Evolutionary conservation across 805 yeast genomes (phyloP).

Genomic region (Wickerhamomyces chambardii): DNA sequence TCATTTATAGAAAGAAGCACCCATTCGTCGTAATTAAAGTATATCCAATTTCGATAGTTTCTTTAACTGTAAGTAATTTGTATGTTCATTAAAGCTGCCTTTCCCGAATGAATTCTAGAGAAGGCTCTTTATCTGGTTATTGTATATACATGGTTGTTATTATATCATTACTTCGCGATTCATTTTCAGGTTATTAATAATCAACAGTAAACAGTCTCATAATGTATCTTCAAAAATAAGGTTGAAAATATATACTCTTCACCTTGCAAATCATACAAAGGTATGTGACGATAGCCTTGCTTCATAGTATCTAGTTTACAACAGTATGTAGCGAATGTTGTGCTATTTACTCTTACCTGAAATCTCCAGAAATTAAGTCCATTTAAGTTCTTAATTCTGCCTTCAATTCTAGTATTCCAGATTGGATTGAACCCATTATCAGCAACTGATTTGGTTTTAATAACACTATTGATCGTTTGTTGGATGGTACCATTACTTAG

Average conservation of each 20-base stretch:
- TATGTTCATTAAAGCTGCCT: too few species aligned
- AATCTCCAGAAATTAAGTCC: constrained; percentile 51
- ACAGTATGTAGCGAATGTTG: constrained; percentile 48
- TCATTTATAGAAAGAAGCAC: background rate
- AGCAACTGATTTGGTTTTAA: constrained; percentile 23
- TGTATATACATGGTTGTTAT: too few species aligned
- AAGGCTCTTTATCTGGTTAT: too few species aligned
- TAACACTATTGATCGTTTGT: background rate
- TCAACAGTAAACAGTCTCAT: constrained; percentile 4
- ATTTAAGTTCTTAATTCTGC: constrained; percentile 26
- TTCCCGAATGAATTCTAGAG: too few species aligned
- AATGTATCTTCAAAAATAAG: constrained; percentile 29
- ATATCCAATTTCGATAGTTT: too few species aligned
- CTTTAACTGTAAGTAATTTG: too few species aligned
- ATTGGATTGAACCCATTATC: constrained; percentile 84
- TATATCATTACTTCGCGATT: too few species aligned
- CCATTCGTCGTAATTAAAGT: background rate
- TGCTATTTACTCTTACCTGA: constrained; percentile 34
- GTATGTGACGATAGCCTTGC: constrained; percentile 77
- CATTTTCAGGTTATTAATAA: too few species aligned
- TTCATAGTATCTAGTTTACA: constrained; percentile 54
- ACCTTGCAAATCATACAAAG: constrained; percentile 70
- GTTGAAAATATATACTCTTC: constrained; percentile 64
- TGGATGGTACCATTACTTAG: constrained; percentile 1
- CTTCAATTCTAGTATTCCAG: constrained; percentile 57